Evolutionary conservation across 306 rosid genomes (phyloP), one percentile per base, ranked within the genome.

Genomic region (Vicia sativa): DNA sequence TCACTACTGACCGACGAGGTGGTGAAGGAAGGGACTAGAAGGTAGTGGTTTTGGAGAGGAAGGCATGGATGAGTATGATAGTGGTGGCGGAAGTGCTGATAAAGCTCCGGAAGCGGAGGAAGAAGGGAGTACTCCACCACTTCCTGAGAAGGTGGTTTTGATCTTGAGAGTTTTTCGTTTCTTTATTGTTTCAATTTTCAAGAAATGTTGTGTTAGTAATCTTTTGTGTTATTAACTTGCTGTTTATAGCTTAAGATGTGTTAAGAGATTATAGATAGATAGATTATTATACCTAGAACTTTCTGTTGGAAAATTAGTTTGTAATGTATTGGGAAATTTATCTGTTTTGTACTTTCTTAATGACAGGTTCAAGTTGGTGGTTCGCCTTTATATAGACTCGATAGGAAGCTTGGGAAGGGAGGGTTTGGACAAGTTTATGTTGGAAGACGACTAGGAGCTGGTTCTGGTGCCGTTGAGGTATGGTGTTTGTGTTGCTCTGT

Each of bases 361-460:
- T 65, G 55, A 55, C 91, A 93, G 99, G 92, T 95, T 64, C 95
- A 87, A 75, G 92, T 95, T 31, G 96, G 99, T 42, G 89, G 96
- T 68, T 95, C 99, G 9, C 99, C 99, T 0, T 19, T 76, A 21
- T 95, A 95, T 75, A 88, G 71, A 84, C 3, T 82, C 15, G 97
- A 84, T 4, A 82, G 81, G 57, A 95, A 88, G 79, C 79, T 95
- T 48, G 99, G 99, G 29, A 95, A 90, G 67, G 99, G 99, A 61
- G 99, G 99, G 10, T 95, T 95, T 67, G 99, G 99, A 45, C 97
- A 90, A 72, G 99, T 95, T 8, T 95, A 82, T 65, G 96, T 90
- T 54, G 99, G 99, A 66, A 80, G 92, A 67, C 90, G 95, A n/a
- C 52, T 67, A 26, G 76, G 87, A 79, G 50, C 86, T 53, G 99